Evolutionary conservation across 2,329 filamentous ascomycete genomes (phyloP), one percentile per base, ranked within the genome.

Genomic region (Fusarium scirpi): DNA sequence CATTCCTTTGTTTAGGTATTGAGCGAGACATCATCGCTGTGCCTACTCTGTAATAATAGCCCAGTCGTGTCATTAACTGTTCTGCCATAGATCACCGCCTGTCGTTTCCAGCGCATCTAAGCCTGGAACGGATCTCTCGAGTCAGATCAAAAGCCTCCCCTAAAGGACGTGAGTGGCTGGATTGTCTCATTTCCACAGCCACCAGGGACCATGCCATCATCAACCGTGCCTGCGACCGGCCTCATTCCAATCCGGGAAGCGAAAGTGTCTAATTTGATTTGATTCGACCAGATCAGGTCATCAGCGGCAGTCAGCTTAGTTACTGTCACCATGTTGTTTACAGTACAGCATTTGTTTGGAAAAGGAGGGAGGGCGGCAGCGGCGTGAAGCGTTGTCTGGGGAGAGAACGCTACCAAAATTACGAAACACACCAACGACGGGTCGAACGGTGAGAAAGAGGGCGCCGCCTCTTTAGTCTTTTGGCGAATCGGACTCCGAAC

Each of bases 181-280:
- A 27, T 24, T 51, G 44, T 45, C 59, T 70, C 68, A 70, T 70
- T 71, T 70, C 68, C 68, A 55, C 47, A 34, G 55, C 46, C 59
- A 43, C 67, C 43, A 59, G 45, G 25, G 25, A 58, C 53, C 63
- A 65, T 65, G 61, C 62, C 62, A 56, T 57, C 41, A 38, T 47
- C 18, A 20, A 41, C 54, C 43, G 47, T 29, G 60, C 29, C 34
- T 68, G 25, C 58, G 43, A 41, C 30, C 54, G 40, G 55, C 48
- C 45, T 52, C 62, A 56, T 67, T 67, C 53, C 53, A 66, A 22
- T 25, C 34, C 46, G 54, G 43, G 47, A 66, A 56, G 65, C 66
- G 68, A 71, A 44, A 71, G 68, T 71, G 62, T 66, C 40, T 66
- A 62, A 66, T 66, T 66, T 66, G 63, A 60, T 43, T 59, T 63